A percentile compares a stretch with the other conserved stretches of the same genome.
These are phyloP conservation scores for Thelonectria discophora DNA, from an alignment of 2,329 filamentous ascomycete species.

Conservation along the genomic window DNA sequence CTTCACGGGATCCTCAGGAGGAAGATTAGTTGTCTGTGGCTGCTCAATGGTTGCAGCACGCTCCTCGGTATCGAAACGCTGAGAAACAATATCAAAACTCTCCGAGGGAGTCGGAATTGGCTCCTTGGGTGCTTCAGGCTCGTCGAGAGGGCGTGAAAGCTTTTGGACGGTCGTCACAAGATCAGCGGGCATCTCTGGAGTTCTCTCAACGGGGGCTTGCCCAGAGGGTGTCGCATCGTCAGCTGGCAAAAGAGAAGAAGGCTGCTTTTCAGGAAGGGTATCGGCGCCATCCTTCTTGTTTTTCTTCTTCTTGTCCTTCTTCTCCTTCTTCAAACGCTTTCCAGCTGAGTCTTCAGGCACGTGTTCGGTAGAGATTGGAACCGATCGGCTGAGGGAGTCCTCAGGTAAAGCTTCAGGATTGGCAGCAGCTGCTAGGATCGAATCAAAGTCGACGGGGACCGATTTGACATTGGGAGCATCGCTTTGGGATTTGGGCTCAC, in stretches of 20 bases:
- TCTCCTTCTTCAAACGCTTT: conserved; percentile 38
- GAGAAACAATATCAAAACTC: not conserved
- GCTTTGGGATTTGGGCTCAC: conserved; percentile 1
- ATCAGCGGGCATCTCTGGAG: not conserved
- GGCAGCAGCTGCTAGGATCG: not conserved
- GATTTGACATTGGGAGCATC: not conserved
- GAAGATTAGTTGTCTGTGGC: not conserved
- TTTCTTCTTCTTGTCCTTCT: conserved; percentile 46
- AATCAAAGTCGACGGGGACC: not conserved
- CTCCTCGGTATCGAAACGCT: not conserved
- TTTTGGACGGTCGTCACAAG: not conserved
- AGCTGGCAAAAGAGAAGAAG: not conserved
- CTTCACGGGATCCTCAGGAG: not conserved
- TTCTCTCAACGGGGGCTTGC: not conserved
- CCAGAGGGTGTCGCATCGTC: not conserved
- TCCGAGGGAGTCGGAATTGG: not conserved
- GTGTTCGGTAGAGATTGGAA: not conserved
- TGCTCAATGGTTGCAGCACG: not conserved
- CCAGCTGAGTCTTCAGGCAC: conserved; percentile 5
- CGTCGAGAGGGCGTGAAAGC: not conserved
- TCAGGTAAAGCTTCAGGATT: not conserved
- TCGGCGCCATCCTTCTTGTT: conserved; percentile 41
- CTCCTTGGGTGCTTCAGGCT: not conserved
- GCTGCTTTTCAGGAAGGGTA: not conserved
- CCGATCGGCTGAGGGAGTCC: not conserved